Evolutionary conservation across 148 eudicot genomes (phyloP).

Genomic region (Fagopyrum esculentum): DNA sequence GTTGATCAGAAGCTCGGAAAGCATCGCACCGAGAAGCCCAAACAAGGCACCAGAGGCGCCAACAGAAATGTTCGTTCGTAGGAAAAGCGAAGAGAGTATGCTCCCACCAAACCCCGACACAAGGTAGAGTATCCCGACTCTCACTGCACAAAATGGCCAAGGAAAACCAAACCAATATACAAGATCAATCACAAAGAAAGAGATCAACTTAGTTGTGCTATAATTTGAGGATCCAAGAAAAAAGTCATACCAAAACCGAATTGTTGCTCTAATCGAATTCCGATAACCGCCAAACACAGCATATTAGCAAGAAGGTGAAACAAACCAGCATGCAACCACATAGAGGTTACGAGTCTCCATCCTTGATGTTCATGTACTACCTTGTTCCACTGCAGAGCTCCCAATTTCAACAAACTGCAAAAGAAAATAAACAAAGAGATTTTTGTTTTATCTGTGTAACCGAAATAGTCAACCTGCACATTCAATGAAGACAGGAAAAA

Average conservation of each 20-base stretch:
- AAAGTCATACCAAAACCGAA: slow-evolving; percentile 71
- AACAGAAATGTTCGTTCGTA: slow-evolving; percentile 40
- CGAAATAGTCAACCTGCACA: background rate
- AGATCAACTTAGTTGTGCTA: background rate
- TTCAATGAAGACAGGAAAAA: background rate
- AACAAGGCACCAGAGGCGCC: slow-evolving; percentile 82
- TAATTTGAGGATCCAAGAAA: background rate
- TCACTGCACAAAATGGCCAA: slow-evolving; percentile 36
- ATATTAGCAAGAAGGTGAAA: slow-evolving; percentile 79
- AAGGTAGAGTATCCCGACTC: slow-evolving; percentile 64
- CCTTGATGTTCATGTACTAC: slow-evolving; percentile 62
- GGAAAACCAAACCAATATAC: background rate
- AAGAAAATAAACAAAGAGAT: background rate
- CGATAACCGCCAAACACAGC: slow-evolving; percentile 78
- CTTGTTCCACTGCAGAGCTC: slow-evolving; percentile 72
- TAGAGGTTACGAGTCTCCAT: slow-evolving; percentile 83
- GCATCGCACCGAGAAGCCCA: slow-evolving; percentile 84
- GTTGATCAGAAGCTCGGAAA: slow-evolving; percentile 66
- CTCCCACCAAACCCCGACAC: slow-evolving; percentile 82
- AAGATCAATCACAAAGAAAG: background rate
- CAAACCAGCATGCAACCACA: slow-evolving; percentile 95
- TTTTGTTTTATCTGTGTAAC: background rate
- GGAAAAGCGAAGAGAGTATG: slow-evolving; percentile 62
- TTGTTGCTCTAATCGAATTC: slow-evolving; percentile 93
- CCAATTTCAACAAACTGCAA: slow-evolving; percentile 65